Conservation (phyloP, 2,329 filamentous ascomycete genomes). For the Lecanicillium sp. region DNA sequence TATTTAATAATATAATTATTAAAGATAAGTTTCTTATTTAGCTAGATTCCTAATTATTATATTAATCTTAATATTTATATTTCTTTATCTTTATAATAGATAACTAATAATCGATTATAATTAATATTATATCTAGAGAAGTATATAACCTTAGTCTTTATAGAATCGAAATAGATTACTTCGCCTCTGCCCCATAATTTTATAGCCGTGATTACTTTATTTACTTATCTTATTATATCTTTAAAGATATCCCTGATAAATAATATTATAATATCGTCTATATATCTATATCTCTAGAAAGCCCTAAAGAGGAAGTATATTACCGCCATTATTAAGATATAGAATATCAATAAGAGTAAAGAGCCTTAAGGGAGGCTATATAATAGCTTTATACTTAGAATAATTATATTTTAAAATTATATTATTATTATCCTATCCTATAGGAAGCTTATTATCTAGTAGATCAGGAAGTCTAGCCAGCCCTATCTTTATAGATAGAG, state of each 20-base stretch:
- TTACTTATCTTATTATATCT: constrained; percentile 7
- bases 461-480: constrained; percentile 1
- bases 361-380: constrained; percentile 6
- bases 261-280: constrained; percentile 13
- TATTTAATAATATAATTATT: constrained; percentile 1
- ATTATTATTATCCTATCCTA: background rate
- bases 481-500: constrained; percentile 3
- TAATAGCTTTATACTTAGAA: background rate
- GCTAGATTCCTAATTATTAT: constrained; percentile 1
- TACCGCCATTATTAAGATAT: constrained; percentile 4
- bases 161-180: constrained; percentile 13
- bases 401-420: background rate
- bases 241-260: constrained; percentile 9
- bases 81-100: constrained; percentile 3
- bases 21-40: constrained; percentile 6
- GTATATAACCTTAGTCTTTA: constrained; percentile 16
- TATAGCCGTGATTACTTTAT: constrained; percentile 7
- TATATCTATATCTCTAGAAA: no score
- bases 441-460: constrained; percentile 4
- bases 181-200: constrained; percentile 11
- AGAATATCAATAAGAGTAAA: constrained; percentile 5
- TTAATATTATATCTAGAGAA: constrained; percentile 7
- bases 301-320: constrained; percentile 8
- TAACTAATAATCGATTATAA: background rate
- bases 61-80: background rate